phyloP scores from a whole-genome alignment of 805 yeast species.

The Lachancea quebecensis region DNA sequence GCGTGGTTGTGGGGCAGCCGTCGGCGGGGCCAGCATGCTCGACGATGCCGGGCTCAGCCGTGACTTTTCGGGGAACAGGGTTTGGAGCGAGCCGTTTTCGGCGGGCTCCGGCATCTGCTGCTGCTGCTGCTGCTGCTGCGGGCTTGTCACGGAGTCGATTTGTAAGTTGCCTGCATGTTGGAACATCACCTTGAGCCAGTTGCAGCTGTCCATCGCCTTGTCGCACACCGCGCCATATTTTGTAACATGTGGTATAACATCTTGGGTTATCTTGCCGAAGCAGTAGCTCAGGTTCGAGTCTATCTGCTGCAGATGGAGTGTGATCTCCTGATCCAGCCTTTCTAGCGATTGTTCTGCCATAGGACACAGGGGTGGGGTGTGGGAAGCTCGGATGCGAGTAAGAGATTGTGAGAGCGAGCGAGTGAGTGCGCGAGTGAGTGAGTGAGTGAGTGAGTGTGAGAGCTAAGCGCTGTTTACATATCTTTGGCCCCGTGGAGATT shows the following conservation, averaged over 20 bases:
- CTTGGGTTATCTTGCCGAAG: conserved; percentile 59
- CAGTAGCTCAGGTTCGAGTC: conserved; percentile 67
- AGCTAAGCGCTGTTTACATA: too few species aligned
- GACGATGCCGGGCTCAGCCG: conserved; percentile 7
- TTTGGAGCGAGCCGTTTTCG: conserved; percentile 3
- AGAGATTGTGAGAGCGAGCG: too few species aligned
- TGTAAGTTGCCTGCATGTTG: conserved; percentile 57
- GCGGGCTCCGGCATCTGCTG: conserved; percentile 1
- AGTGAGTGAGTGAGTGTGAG: too few species aligned
- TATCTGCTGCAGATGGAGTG: conserved; percentile 68
- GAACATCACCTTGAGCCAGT: conserved; percentile 72
- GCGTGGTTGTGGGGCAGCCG: neutral
- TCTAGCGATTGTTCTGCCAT: conserved; percentile 42
- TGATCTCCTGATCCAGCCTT: conserved; percentile 70
- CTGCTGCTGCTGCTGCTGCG: neutral
- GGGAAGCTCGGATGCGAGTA: too few species aligned
- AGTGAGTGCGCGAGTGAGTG: too few species aligned
- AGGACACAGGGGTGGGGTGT: neutral
- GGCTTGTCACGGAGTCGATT: conserved; percentile 36
- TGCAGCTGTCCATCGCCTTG: conserved; percentile 57
- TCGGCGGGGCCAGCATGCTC: conserved; percentile 4
- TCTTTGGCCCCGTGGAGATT: too few species aligned
- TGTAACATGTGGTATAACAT: conserved; percentile 60
- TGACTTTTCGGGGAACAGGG: conserved; percentile 6
- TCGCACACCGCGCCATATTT: conserved; percentile 52